Conservation (phyloP, 1,284 basidiomycete species). For the Meira miltonrushii region DNA sequence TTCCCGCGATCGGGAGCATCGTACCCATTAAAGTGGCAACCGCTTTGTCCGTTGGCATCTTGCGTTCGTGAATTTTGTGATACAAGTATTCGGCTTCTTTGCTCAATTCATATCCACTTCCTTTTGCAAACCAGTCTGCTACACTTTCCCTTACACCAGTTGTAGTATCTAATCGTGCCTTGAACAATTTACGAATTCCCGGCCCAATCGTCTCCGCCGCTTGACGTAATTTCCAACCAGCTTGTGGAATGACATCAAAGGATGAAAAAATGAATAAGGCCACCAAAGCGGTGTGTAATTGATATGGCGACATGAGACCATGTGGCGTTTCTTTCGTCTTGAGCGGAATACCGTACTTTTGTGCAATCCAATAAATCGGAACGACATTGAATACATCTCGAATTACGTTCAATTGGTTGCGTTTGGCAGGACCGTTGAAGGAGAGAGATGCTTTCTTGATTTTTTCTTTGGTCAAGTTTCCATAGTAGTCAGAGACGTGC, state of each 20-base stretch:
- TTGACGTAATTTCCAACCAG: conserved; percentile 18
- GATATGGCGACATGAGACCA: conserved; percentile 59
- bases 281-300: conserved; percentile 14
- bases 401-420: conserved; percentile 63
- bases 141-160: conserved; percentile 18
- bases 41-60: conserved; percentile 8
- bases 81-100: conserved; percentile 18
- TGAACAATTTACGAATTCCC: conserved; percentile 12
- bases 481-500: conserved; percentile 20
- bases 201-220: conserved; percentile 11
- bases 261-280: conserved; percentile 21
- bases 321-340: conserved; percentile 60
- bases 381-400: conserved; percentile 65
- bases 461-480: conserved; percentile 59
- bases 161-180: conserved; percentile 16
- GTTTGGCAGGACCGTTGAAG: conserved; percentile 57
- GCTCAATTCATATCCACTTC: conserved; percentile 18
- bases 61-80: conserved; percentile 10
- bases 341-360: conserved; percentile 58
- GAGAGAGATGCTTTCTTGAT: conserved; percentile 60
- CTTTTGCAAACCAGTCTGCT: conserved; percentile 20
- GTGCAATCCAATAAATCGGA: conserved; percentile 60
- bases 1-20: conserved; percentile 21
- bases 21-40: conserved; percentile 16
- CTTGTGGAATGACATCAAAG: conserved; percentile 60